Base-by-base conservation (phyloP, 495 filamentous ascomycete species). In the Aspergillus olivimuriae region DNA sequence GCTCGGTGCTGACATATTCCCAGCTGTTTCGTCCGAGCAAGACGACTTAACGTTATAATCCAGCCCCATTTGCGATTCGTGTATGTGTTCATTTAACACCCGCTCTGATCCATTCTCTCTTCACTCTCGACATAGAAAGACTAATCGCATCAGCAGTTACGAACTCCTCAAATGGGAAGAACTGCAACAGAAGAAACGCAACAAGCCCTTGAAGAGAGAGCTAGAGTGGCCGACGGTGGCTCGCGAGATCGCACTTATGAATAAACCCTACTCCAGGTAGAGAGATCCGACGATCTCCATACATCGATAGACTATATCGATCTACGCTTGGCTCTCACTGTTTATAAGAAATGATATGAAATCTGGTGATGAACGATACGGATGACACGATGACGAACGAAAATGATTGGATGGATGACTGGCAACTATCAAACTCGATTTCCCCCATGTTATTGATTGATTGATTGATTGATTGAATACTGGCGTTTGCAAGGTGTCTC, bases 131-230 rank as follows among this genome's bases (percentile, higher is more conserved):
- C 10, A 20, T 9, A 2, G 2, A 14, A 45, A 12, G 0, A 30
- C 63, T 66, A 30, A 66, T 31, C 31, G 6, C 4, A 2, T 2
- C 2, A 6, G 22, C 2, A 72, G 68, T n/a, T 72, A 75, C 35
- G 74, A 77, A 62, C 75, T 98, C 19, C 74, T 98, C 11, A 95
- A 96, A 66, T 97, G 90, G 86, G 92, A 98, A 68, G 92, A 96
- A 58, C 37, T 66, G 24, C 66, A 70, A 44, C 59, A 67, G 43
- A 59, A 69, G 44, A 66, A 73, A 51, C 61, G 65, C 34, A 55
- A 58, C 62, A 50, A 62, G 36, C 58, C 72, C 1, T 49, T 77
- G 5, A 80, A 76, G 48, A 76, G 90, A 31, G 89, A 96, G 53
- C 70, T 95, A 30, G 92, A 98, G 65, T 98, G 92, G 92, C 71